phyloP scores from a whole-genome alignment of 345 rosid genomes.

The Citrus australasica region DNA sequence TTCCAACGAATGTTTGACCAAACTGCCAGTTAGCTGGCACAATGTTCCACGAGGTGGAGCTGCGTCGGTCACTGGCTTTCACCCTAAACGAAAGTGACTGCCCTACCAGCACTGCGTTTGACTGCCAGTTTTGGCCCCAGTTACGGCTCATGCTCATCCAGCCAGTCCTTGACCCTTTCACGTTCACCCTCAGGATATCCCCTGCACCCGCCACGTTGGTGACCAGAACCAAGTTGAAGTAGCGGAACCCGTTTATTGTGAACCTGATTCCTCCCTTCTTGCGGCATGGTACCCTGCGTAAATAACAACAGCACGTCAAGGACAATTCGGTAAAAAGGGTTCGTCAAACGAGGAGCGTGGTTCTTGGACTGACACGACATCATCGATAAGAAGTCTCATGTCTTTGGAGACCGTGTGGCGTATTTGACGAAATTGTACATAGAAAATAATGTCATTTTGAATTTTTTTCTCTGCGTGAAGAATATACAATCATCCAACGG shows the following conservation, averaged over 20 bases:
- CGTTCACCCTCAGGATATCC: constrained; percentile 42
- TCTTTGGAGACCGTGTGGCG: background rate
- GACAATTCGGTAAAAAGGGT: background rate
- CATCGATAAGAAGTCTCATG: background rate
- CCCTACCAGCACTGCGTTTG: constrained; percentile 47
- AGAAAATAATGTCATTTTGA: background rate
- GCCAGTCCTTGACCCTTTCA: constrained; percentile 39
- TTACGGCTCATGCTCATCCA: constrained; percentile 58
- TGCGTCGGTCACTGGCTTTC: constrained; percentile 42
- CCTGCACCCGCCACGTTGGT: constrained; percentile 60
- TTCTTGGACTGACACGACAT: background rate
- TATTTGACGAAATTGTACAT: background rate
- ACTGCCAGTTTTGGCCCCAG: constrained; percentile 67
- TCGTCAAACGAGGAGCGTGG: background rate
- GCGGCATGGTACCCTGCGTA: constrained; percentile 42
- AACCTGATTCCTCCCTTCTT: constrained; percentile 53
- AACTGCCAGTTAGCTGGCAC: constrained; percentile 50
- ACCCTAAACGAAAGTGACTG: constrained; percentile 52
- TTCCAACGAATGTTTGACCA: constrained; percentile 54
- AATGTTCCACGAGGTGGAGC: constrained; percentile 47
- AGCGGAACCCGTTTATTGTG: constrained; percentile 52
- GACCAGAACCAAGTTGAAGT: constrained; percentile 52
- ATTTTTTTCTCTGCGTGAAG: background rate
- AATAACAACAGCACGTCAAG: background rate
- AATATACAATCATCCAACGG: background rate